Evolutionary conservation across 2,329 filamentous ascomycete species (phyloP).

Genomic region (Cercospora janseana): DNA sequence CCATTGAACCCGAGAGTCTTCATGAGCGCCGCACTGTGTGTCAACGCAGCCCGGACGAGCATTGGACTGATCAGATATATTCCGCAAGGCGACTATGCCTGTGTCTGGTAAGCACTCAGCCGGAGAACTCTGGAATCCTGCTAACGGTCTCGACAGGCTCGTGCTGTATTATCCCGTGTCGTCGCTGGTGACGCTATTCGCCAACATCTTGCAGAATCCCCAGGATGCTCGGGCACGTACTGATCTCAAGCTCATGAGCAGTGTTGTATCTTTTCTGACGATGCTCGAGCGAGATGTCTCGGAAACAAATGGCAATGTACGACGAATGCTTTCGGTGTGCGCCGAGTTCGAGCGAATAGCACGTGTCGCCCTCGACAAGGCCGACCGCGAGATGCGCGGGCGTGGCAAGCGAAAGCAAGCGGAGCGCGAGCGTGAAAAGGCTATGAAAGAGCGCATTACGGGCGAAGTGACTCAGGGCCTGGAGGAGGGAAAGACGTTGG

Average conservation of each 20-base stretch:
- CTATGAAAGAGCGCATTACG: conserved; percentile 28
- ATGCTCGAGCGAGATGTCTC: conserved; percentile 73
- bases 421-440: conserved; percentile 47
- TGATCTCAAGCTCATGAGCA: conserved; percentile 85
- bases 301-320: conserved; percentile 71
- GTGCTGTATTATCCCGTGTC: conserved; percentile 97
- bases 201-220: conserved; percentile 94
- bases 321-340: conserved; percentile 89
- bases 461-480: conserved; percentile 30
- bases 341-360: conserved; percentile 96
- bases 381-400: conserved; percentile 77
- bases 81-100: conserved; percentile 89
- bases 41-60: conserved; percentile 85
- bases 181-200: conserved; percentile 89
- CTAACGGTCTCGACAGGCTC: conserved; percentile 56
- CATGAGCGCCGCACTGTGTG: conserved; percentile 87
- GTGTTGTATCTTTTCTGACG: conserved; percentile 88
- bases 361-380: conserved; percentile 83
- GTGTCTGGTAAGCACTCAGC: conserved; percentile 71
- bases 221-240: conserved; percentile 83
- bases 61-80: conserved; percentile 95
- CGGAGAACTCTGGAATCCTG: not conserved
- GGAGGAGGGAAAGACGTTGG: conserved; percentile 37
- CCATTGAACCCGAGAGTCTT: conserved; percentile 93
- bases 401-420: conserved; percentile 81